phyloP scores from a whole-genome alignment of 257 asterid genomes.

The Penstemon eatonii region DNA sequence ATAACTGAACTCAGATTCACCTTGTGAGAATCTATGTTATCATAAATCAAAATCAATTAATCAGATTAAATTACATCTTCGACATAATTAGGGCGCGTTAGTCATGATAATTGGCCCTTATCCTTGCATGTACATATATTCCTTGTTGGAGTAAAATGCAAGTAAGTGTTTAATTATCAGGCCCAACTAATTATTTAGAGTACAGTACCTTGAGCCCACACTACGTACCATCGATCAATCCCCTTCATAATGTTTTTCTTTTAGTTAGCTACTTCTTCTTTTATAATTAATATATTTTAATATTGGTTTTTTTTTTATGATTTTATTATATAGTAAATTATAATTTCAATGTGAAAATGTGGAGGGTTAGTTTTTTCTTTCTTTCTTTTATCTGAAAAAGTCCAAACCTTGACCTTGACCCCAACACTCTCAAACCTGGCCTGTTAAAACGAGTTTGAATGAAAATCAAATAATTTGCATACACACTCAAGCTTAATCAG shows the following conservation, averaged over 20 bases:
- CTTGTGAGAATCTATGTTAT: slow-evolving; percentile 19
- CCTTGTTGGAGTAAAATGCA: slow-evolving; percentile 46
- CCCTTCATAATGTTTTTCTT: background rate
- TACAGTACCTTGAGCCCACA: slow-evolving; percentile 21
- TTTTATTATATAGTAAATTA: too few relatives aligned
- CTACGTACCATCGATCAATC: background rate
- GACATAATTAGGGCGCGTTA: slow-evolving; percentile 31
- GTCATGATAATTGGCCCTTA: slow-evolving; percentile 11
- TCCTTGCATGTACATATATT: slow-evolving; percentile 10
- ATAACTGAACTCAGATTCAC: slow-evolving; percentile 3
- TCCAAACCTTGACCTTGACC: too few relatives aligned
- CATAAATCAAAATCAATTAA: slow-evolving; percentile 2
- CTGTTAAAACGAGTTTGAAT: too few relatives aligned
- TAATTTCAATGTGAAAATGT: too few relatives aligned
- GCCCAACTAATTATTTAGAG: slow-evolving; percentile 18
- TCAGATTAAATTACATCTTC: background rate
- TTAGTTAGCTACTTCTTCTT: background rate
- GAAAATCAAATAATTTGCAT: too few relatives aligned
- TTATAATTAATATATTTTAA: too few relatives aligned
- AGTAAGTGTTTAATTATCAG: slow-evolving; percentile 16
- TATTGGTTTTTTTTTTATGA: too few relatives aligned
- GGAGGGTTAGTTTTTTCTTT: too few relatives aligned
- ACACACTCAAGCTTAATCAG: too few relatives aligned
- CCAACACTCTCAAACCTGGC: too few relatives aligned
- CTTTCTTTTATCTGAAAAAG: too few relatives aligned